Evolutionary conservation across 2,329 filamentous ascomycete genomes (phyloP), one percentile per base, ranked within the genome.

Genomic region (Nigrospora sphaerica): DNA sequence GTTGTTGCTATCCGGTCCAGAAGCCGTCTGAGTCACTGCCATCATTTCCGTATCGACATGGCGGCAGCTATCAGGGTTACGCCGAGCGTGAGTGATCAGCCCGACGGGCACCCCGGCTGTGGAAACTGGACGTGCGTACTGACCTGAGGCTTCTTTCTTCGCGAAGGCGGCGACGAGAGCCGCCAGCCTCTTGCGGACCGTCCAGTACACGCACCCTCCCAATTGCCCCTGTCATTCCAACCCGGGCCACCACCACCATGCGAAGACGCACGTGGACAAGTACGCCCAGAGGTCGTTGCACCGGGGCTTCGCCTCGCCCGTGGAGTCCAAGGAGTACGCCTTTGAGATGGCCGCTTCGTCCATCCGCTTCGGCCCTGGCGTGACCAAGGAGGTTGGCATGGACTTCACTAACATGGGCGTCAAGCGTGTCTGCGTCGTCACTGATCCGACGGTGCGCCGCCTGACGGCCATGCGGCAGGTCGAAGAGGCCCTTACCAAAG

Each of bases 271-370:
- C 12, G 49, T 64, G 46, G 54, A 64, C 28, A 47, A 51, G 28
- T 64, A 59, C 46, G 66, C 73, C 14, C 74, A 74, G 18, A 73
- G 70, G 46, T 64, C 60, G 51, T 59, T 54, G 48, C 65, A 54
- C 54, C 67, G 80, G 32, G 72, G 71, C 42, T 83, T 79, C 64
- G 90, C 88, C n/a, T 92, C 88, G 0, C 88, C 91, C 0, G 70
- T 86, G 28, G 84, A 89, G 58, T 69, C 76, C 60, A 95, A 95
- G 64, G 93, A 98, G 65, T 98, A 98, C 70, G 93, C 93, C 13
- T 98, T 98, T 62, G 93, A 98, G 66, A 95, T 98, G 92, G 93
- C 93, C 0, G 90, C 93, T 2, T 95, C 88, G 1, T 88, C 86
- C 28, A 96, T 98, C 60, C 83, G 93, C 12, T 98, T 97, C 58